A percentile compares a stretch with the other conserved stretches of the same genome.
Conservation (phyloP, 345 rosid genomes). For the Linum trigynum region DNA sequence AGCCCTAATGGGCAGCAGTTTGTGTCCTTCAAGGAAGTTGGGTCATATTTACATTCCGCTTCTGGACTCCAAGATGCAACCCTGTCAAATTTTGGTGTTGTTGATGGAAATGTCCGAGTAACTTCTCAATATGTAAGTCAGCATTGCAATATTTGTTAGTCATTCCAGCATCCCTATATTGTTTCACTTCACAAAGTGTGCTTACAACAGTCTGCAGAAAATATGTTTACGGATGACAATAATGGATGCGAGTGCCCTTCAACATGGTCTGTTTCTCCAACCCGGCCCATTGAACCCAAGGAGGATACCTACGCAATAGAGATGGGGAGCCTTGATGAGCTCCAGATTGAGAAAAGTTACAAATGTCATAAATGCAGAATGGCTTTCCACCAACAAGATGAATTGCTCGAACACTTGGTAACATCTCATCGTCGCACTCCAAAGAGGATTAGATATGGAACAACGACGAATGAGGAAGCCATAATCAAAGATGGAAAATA, state of each 20-base stretch:
- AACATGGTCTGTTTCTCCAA: constrained; percentile 19
- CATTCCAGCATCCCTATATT: constrained; percentile 2
- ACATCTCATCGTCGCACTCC: constrained; percentile 28
- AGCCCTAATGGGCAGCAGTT: constrained; percentile 76
- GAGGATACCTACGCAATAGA: constrained; percentile 10
- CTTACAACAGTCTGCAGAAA: constrained; percentile 24
- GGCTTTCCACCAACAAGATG: constrained; percentile 31
- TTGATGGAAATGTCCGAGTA: constrained; percentile 15
- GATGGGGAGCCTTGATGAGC: constrained; percentile 14
- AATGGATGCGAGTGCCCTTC: constrained; percentile 16
- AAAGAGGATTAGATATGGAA: constrained; percentile 20
- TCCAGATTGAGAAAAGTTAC: constrained; percentile 16
- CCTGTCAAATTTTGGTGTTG: constrained; percentile 14
- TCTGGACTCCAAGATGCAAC: constrained; percentile 27
- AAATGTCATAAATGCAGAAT: constrained; percentile 41
- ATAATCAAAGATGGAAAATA: constrained; percentile 36
- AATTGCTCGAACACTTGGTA: constrained; percentile 32
- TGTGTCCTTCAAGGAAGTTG: constrained; percentile 61
- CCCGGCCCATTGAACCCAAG: constrained; percentile 17
- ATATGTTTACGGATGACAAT: constrained; percentile 14
- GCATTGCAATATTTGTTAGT: constrained; percentile 1
- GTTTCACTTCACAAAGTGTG: constrained; percentile 14
- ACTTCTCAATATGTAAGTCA: constrained; percentile 31
- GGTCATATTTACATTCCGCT: constrained; percentile 35
- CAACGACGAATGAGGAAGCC: constrained; percentile 18